A percentile compares a stretch with the other conserved stretches of the same genome.
phyloP scores from a whole-genome alignment of 2,329 filamentous ascomycete genomes.

The Talaromyces islandicus region DNA sequence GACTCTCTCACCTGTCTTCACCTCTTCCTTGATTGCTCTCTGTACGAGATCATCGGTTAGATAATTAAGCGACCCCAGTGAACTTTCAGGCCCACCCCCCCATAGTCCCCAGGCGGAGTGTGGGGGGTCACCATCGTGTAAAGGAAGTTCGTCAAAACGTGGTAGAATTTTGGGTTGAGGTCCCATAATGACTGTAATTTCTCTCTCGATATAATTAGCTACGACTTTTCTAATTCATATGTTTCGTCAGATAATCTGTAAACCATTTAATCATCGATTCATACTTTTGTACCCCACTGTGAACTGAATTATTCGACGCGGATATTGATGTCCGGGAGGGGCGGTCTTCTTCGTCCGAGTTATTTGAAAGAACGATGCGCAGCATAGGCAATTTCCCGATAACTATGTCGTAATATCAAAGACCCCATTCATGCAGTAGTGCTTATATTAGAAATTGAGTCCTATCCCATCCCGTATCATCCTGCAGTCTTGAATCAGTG shows the following conservation, averaged over 20 bases:
- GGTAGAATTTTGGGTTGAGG: neutral
- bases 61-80: conserved; percentile 7
- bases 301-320: neutral
- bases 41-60: neutral
- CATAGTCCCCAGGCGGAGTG: conserved; percentile 10
- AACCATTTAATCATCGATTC: neutral
- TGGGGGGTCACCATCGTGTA: conserved; percentile 2
- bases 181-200: neutral
- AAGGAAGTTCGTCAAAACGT: conserved; percentile 5
- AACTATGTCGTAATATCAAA: neutral
- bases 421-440: neutral
- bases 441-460: neutral
- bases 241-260: neutral
- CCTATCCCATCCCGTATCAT: neutral
- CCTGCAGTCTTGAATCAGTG: neutral
- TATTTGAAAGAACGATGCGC: neutral
- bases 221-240: neutral
- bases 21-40: neutral
- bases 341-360: neutral
- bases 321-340: neutral
- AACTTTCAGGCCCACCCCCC: conserved; percentile 3
- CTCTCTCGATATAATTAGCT: neutral
- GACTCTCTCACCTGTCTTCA: conserved; percentile 6
- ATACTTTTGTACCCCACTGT: neutral
- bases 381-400: neutral